A percentile compares a stretch with the other conserved stretches of the same genome.
Conservation (phyloP, 1,139 yeast genomes). For the Yamadazyma membranifaciens region DNA sequence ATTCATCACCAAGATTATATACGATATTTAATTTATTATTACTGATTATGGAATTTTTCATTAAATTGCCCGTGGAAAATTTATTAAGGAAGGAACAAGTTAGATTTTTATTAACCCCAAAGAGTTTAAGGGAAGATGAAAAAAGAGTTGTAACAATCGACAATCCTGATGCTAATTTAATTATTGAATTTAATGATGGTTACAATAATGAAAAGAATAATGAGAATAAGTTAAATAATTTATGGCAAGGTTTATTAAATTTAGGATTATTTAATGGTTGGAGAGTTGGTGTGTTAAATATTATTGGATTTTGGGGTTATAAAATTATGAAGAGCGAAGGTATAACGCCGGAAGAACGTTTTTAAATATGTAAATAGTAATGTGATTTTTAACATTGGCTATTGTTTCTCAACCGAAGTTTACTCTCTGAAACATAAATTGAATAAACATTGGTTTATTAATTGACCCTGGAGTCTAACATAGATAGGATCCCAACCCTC, state of each 20-base stretch:
- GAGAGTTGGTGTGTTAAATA: slow-evolving; percentile 80
- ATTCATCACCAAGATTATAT: slow-evolving; percentile 61
- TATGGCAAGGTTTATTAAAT: slow-evolving; percentile 21
- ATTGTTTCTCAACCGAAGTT: background rate
- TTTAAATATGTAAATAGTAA: slow-evolving; percentile 12
- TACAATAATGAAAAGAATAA: slow-evolving; percentile 17
- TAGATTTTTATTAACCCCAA: slow-evolving; percentile 51
- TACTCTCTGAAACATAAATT: too few relatives aligned
- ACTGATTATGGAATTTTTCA: slow-evolving; percentile 63
- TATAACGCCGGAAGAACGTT: slow-evolving; percentile 41
- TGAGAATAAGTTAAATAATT: slow-evolving; percentile 10
- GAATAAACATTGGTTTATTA: too few relatives aligned
- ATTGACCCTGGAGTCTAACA: too few relatives aligned
- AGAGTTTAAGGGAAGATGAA: slow-evolving; percentile 28
- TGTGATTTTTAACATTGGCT: background rate
- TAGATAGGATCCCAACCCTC: too few relatives aligned
- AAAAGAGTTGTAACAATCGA: slow-evolving; percentile 38
- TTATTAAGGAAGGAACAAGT: slow-evolving; percentile 82
- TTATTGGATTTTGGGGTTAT: slow-evolving; percentile 83
- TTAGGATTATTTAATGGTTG: slow-evolving; percentile 79
- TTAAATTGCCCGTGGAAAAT: slow-evolving; percentile 86
- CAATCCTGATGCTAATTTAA: slow-evolving; percentile 44
- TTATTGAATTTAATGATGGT: slow-evolving; percentile 43
- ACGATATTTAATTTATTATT: slow-evolving; percentile 53
- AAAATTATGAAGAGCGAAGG: slow-evolving; percentile 55